phyloP scores from a whole-genome alignment of 768 basidiomycete genomes.

The Amanita phalloides region DNA sequence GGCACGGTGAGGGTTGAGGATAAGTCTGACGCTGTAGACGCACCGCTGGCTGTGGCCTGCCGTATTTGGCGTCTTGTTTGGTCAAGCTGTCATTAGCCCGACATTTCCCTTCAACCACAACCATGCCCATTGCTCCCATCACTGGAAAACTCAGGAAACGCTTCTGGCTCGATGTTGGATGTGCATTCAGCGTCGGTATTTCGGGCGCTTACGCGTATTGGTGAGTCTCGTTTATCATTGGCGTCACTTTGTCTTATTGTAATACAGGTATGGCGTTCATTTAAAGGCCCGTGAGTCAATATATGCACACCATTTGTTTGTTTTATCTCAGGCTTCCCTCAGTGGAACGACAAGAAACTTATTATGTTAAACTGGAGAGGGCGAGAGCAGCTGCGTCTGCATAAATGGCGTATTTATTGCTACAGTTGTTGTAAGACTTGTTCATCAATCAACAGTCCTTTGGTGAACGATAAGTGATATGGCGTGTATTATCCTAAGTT shows the following conservation, averaged over 20 bases:
- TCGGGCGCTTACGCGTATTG: slow-evolving; percentile 74
- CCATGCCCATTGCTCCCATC: slow-evolving; percentile 84
- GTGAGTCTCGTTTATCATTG: slow-evolving; percentile 33
- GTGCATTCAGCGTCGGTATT: slow-evolving; percentile 67
- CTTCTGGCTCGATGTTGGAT: slow-evolving; percentile 77
- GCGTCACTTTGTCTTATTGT: slow-evolving; percentile 9
- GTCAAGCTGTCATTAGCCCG: slow-evolving; percentile 15
- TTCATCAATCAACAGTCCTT: background rate
- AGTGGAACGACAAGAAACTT: slow-evolving; percentile 81
- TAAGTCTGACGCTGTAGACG: slow-evolving; percentile 14
- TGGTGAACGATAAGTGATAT: slow-evolving; percentile 1
- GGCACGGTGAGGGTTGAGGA: slow-evolving; percentile 11
- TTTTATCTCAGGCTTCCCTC: slow-evolving; percentile 6
- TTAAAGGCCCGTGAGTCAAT: slow-evolving; percentile 57
- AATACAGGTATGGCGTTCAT: slow-evolving; percentile 73
- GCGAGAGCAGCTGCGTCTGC: slow-evolving; percentile 26
- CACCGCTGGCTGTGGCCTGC: slow-evolving; percentile 7
- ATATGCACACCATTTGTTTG: background rate
- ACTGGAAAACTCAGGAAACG: slow-evolving; percentile 90
- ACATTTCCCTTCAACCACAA: slow-evolving; percentile 27
- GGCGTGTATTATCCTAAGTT: slow-evolving; percentile 6
- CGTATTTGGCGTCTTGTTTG: slow-evolving; percentile 14
- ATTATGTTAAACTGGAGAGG: slow-evolving; percentile 77
- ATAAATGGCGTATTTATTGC: slow-evolving; percentile 12
- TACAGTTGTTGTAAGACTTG: background rate